Base-by-base conservation (phyloP, 257 asterid genomes). In the Capsicum baccatum region DNA sequence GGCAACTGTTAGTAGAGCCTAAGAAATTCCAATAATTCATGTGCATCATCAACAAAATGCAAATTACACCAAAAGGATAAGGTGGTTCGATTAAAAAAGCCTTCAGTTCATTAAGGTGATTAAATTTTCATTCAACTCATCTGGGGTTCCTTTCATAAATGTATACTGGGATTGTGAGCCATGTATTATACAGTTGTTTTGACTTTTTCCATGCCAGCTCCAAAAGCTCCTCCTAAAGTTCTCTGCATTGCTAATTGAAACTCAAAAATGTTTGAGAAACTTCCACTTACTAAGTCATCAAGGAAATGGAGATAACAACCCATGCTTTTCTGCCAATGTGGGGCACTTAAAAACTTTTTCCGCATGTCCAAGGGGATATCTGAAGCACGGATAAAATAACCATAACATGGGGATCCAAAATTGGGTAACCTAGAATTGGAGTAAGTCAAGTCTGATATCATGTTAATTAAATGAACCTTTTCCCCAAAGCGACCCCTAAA, bases 51-150 rank as follows among this genome's bases (percentile, higher is more conserved):
- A 48, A 19, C 80, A 19, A 74, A 21, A 50, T 21, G 62, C 21
- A 21, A 74, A 21, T 74, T 50, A 13, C 82, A 26, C 50, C 21
- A 78, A 54, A 78, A 54, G 82, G 16, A 78, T 76, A 76, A 13
- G 15, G 50, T 54, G 60, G 15, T 78, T 52, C 6, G 48, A 52
- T 8, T 7, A 26, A 26, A 73, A 13, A 52, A 13, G 21, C 21
- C 81, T 76, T 76, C 48, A 52, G 59, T 76, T 16, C n/a, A 37
- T 76, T 2, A 76, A 52, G 15, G 48, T 33, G 81, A 52, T 76
- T 50, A 52, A 76, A 4, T 52, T 76, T 76, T 76, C 44, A 5
- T 52, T 26, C 13, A 26, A 76, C 11, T 76, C 44, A 26, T 52
- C 26, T 74, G 3, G 62, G 48, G 8, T 52, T 76, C 21, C 81